Percentiles rank a stretch among this genome's conserved stretches.
These are phyloP conservation scores for Solanum ossicruentum DNA, from an alignment of 257 asterid species.

Conservation along the genomic window DNA sequence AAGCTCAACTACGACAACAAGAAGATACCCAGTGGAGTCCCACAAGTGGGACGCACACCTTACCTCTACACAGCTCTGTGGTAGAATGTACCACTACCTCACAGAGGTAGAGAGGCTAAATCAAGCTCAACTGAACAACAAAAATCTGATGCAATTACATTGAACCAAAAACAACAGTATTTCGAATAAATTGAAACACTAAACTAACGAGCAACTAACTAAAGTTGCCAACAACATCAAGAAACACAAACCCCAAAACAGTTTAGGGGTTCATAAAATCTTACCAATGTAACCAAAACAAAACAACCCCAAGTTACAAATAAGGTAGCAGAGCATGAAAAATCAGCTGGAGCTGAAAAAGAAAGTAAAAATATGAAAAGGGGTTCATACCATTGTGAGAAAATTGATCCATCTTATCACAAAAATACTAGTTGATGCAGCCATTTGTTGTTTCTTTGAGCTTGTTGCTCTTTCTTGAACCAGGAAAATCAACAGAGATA, in stretches of 20 bases:
- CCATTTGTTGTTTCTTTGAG: slow-evolving; percentile 16
- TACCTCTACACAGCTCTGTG: too few species aligned
- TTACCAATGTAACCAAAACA: background rate
- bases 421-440: slow-evolving; percentile 69
- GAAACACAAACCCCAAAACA: background rate
- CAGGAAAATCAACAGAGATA: background rate
- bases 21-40: too few species aligned
- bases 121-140: background rate
- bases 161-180: background rate
- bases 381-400: slow-evolving; percentile 55
- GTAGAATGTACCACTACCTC: too few species aligned
- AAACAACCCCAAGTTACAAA: background rate
- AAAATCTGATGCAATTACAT: background rate
- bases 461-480: background rate
- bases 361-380: background rate
- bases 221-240: background rate
- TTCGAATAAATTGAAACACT: background rate
- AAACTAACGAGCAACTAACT: background rate
- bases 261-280: background rate
- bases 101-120: background rate
- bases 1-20: background rate
- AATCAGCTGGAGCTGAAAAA: background rate
- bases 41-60: too few species aligned
- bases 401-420: slow-evolving; percentile 81
- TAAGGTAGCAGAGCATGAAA: background rate